Evolutionary conservation across 495 filamentous ascomycete genomes (phyloP).

Genomic region (Margaritispora aquatica): DNA sequence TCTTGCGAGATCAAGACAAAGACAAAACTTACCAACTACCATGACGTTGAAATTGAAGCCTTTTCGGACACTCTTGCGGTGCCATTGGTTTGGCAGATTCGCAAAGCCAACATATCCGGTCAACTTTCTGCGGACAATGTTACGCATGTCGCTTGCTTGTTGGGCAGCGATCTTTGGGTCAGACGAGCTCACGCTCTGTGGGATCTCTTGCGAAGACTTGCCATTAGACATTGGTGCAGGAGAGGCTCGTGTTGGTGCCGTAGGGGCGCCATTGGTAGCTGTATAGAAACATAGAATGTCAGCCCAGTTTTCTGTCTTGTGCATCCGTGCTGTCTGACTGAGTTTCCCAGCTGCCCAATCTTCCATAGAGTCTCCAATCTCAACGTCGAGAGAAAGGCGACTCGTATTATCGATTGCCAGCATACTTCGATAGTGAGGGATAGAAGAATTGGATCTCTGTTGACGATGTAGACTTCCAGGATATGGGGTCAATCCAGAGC

Average conservation of each 20-base stretch:
- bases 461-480: constrained; percentile 18
- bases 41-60: constrained; percentile 99
- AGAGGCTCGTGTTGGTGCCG: constrained; percentile 22
- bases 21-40: constrained; percentile 88
- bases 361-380: constrained; percentile 14
- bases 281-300: constrained; percentile 25
- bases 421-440: constrained; percentile 41
- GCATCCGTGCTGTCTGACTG: constrained; percentile 13
- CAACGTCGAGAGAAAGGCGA: constrained; percentile 31
- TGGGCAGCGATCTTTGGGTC: constrained; percentile 71
- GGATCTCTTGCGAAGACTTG: constrained; percentile 22
- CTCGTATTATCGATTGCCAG: constrained; percentile 39
- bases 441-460: constrained; percentile 6
- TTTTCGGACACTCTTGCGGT: constrained; percentile 99
- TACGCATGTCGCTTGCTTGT: constrained; percentile 81
- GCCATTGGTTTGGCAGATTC: constrained; percentile 99
- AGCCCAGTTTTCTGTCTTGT: constrained; percentile 21
- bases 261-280: constrained; percentile 27
- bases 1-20: too few species aligned
- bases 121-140: constrained; percentile 96
- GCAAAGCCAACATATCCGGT: constrained; percentile 98
- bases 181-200: constrained; percentile 49
- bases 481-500: not conserved
- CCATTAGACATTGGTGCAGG: constrained; percentile 23
- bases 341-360: constrained; percentile 13